These are phyloP conservation scores for Neoarthrinium moseri DNA, from an alignment of 2,329 filamentous ascomycete species.

Conservation along the genomic window DNA sequence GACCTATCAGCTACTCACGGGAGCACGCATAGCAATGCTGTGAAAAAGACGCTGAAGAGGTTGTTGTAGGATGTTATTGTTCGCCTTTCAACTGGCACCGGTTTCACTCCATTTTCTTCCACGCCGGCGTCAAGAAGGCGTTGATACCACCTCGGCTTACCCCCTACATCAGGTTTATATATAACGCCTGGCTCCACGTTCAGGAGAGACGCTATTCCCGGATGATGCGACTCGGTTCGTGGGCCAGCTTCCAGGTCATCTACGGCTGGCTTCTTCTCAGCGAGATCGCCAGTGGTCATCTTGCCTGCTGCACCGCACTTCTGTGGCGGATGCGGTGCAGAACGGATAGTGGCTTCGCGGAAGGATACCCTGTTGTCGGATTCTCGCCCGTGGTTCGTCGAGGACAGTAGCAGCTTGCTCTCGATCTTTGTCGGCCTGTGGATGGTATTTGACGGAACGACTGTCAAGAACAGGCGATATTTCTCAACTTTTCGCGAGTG, in stretches of 20 bases:
- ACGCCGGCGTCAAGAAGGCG: constrained; percentile 42
- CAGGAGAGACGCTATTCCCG: constrained; percentile 22
- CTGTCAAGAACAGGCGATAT: too few species aligned
- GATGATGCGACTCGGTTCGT: constrained; percentile 12
- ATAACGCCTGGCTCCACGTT: constrained; percentile 30
- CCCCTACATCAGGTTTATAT: constrained; percentile 26
- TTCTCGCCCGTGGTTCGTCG: too few species aligned
- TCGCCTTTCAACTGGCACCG: constrained; percentile 53
- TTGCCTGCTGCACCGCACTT: not conserved
- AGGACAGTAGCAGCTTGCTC: too few species aligned
- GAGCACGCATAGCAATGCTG: constrained; percentile 53
- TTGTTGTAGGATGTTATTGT: constrained; percentile 52
- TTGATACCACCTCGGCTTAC: constrained; percentile 39
- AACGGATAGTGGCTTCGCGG: too few species aligned
- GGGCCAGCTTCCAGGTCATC: constrained; percentile 11
- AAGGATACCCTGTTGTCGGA: too few species aligned
- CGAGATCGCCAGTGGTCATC: not conserved
- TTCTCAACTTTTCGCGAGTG: too few species aligned
- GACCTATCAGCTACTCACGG: constrained; percentile 44
- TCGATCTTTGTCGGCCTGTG: too few species aligned
- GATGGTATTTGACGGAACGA: too few species aligned
- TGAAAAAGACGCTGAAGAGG: constrained; percentile 62
- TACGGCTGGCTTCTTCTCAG: not conserved
- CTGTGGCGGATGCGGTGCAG: not conserved
- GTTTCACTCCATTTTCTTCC: constrained; percentile 54